Percentiles rank a stretch among this genome's conserved stretches.
These are phyloP conservation scores for Fraxinus sp. DNA, from an alignment of 305 asterid genomes.

Conservation along the genomic window DNA sequence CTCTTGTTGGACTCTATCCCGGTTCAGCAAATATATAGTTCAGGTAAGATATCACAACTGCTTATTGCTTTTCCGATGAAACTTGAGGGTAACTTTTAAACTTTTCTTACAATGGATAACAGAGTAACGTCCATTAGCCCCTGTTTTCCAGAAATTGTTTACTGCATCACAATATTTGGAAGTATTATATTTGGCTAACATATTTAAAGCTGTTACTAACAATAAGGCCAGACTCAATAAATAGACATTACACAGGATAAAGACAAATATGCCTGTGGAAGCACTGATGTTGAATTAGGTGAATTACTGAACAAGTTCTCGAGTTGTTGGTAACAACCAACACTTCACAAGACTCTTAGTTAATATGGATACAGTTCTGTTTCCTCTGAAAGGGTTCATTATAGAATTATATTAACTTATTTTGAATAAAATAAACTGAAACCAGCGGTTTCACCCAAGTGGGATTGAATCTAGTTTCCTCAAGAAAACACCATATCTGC, in stretches of 20 bases:
- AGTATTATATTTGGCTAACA: not conserved
- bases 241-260: not conserved
- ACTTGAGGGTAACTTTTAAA: not conserved
- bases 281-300: not conserved
- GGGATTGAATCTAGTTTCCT: not conserved
- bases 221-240: not conserved
- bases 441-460: not conserved
- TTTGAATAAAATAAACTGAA: not conserved
- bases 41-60: conserved; percentile 50
- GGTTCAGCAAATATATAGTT: conserved; percentile 92
- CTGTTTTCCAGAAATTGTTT: not conserved
- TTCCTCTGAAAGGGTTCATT: not conserved
- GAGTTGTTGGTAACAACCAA: not conserved
- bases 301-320: not conserved
- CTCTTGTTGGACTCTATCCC: conserved; percentile 97
- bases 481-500: not conserved
- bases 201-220: not conserved
- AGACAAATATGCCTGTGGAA: conserved; percentile 1
- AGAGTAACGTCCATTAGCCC: not conserved
- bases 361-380: not conserved
- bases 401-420: not conserved
- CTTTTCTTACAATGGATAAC: not conserved
- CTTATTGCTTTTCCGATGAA: not conserved
- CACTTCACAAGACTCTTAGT: not conserved
- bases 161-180: not conserved